Evolutionary conservation across 2,329 filamentous ascomycete species (phyloP).

Genomic region (Alternaria brassicicola): DNA sequence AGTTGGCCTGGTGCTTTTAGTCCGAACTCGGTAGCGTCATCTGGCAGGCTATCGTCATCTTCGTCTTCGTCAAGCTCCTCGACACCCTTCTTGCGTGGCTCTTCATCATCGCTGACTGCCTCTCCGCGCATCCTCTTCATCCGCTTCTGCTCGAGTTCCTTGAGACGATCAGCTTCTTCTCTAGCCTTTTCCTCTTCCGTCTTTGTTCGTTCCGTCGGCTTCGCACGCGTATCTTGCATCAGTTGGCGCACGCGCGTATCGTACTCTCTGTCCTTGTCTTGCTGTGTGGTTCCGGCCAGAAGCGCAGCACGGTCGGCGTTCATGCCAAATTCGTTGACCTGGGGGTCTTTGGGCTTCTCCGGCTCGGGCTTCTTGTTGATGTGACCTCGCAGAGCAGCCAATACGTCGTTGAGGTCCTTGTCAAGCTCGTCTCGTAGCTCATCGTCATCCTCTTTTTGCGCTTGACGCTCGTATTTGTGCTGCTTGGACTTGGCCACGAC

Average conservation of each 20-base stretch:
- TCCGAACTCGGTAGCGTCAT: constrained; percentile 68
- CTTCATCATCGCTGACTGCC: constrained; percentile 71
- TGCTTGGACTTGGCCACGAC: constrained; percentile 96
- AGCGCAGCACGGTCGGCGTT: constrained; percentile 69
- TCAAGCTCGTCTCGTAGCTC: constrained; percentile 85
- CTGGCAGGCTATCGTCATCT: constrained; percentile 40
- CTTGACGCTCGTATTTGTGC: constrained; percentile 92
- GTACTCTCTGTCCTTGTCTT: constrained; percentile 82
- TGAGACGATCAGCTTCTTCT: constrained; percentile 77
- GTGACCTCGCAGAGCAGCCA: constrained; percentile 69
- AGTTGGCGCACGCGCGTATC: constrained; percentile 83
- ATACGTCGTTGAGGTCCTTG: constrained; percentile 78
- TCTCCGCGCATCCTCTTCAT: constrained; percentile 87
- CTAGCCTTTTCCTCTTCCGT: constrained; percentile 59
- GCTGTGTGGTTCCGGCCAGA: constrained; percentile 65
- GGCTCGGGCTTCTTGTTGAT: constrained; percentile 55
- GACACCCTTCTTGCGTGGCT: constrained; percentile 54
- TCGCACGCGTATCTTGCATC: constrained; percentile 81
- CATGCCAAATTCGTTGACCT: constrained; percentile 50
- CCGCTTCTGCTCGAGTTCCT: constrained; percentile 81
- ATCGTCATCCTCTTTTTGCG: constrained; percentile 90
- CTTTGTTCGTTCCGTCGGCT: constrained; percentile 86
- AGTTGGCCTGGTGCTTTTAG: constrained; percentile 61
- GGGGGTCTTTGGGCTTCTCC: constrained; percentile 50
- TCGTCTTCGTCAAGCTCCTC: constrained; percentile 36